Conservation (phyloP, 2,329 filamentous ascomycete genomes). For the Penicillium palitans region DNA sequence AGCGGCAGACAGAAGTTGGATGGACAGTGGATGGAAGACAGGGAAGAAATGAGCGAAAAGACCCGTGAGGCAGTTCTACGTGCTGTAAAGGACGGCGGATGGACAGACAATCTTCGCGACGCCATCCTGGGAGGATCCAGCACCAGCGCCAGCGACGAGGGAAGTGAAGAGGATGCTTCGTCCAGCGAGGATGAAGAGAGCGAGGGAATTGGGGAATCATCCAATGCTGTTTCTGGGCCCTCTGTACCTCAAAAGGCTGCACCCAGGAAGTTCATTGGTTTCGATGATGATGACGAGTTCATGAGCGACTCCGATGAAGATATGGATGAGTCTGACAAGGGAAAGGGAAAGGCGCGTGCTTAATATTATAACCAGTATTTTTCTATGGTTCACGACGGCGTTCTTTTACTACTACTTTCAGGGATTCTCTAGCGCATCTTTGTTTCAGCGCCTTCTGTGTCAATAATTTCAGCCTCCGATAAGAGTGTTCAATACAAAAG, state of each 20-base stretch:
- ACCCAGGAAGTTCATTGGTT: constrained; percentile 46
- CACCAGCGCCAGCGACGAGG: constrained; percentile 45
- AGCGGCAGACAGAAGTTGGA: constrained; percentile 67
- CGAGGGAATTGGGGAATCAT: constrained; percentile 35
- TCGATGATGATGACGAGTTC: constrained; percentile 52
- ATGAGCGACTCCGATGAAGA: constrained; percentile 45
- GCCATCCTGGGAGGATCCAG: constrained; percentile 37
- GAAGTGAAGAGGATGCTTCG: constrained; percentile 33
- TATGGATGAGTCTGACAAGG: constrained; percentile 33
- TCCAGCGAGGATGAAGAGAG: constrained; percentile 41
- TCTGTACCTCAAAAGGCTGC: constrained; percentile 31
- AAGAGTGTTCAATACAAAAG: background rate
- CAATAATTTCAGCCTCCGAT: background rate
- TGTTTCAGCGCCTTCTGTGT: constrained; percentile 13
- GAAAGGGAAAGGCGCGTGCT: constrained; percentile 38
- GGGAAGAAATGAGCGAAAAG: constrained; percentile 83
- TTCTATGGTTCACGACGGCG: constrained; percentile 23
- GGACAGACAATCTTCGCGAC: constrained; percentile 46
- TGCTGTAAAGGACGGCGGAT: constrained; percentile 63
- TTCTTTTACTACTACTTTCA: constrained; percentile 11
- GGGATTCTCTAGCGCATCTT: constrained; percentile 10
- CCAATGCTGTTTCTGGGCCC: constrained; percentile 20
- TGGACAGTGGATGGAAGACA: constrained; percentile 92
- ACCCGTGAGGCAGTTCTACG: constrained; percentile 75
- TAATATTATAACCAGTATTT: constrained; percentile 15